Conservation (phyloP, 2,329 filamentous ascomycete species). For the Claviceps sp. region DNA sequence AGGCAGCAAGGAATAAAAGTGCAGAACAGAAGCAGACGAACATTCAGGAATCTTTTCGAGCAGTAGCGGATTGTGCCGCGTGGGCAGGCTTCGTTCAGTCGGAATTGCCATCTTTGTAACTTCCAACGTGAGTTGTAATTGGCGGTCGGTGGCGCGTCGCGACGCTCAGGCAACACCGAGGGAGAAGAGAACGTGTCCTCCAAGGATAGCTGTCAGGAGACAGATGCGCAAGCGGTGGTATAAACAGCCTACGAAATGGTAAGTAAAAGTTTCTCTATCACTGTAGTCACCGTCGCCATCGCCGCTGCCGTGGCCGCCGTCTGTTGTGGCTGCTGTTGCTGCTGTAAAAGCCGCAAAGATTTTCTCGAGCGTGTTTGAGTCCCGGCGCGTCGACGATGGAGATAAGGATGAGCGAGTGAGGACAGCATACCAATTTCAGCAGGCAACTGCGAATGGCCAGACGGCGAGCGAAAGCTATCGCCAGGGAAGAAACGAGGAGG, state of each 20-base stretch:
- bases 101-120: slow-evolving; percentile 21
- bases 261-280: neutral
- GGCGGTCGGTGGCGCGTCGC: slow-evolving; percentile 1
- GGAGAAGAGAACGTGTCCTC: neutral
- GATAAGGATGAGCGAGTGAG: neutral
- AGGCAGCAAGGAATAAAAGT: neutral
- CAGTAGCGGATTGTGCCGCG: slow-evolving; percentile 52
- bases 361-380: neutral
- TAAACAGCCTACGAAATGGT: neutral
- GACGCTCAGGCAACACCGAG: neutral
- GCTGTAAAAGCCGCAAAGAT: neutral
- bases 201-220: neutral
- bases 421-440: neutral
- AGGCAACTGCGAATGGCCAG: neutral
- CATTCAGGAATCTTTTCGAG: slow-evolving; percentile 48
- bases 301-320: neutral
- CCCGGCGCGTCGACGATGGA: neutral
- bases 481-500: neutral
- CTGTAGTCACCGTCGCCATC: neutral
- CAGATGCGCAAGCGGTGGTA: neutral
- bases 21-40: slow-evolving; percentile 24
- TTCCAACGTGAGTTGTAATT: neutral
- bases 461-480: neutral
- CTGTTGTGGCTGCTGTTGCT: neutral
- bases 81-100: slow-evolving; percentile 37